Base-by-base conservation (phyloP, 163 green algal genomes). In the Smithsoniella earleae region DNA sequence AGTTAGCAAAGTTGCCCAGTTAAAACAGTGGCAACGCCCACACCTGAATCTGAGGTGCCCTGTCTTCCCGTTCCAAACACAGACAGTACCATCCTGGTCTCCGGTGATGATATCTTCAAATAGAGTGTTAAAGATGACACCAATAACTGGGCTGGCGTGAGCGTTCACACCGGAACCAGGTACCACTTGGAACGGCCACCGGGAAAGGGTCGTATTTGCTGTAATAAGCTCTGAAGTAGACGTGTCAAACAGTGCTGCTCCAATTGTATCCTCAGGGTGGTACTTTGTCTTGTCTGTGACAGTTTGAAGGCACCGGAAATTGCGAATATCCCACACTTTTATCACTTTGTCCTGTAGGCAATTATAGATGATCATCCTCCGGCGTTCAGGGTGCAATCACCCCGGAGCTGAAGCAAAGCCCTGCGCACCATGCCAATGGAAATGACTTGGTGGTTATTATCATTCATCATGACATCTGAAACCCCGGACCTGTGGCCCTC, bases 271-370 rank as follows among this genome's bases (percentile, higher is more conserved):
- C 62, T 88, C 81, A 13, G 74, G 73, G 27, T 81, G 69, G 75
- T 86, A 85, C 27, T 52, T 20, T 46, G 84, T 75, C 20, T 80
- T 79, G 76, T 92, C 84, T 4, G 74, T 58, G 46, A 94, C 75
- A 16, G 88, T 89, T 80, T 95, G 88, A 46, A 95, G 73, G 77
- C 88, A 95, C 64, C 79, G 80, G 81, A 92, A 84, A 74, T 85
- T 91, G 37, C 89, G 83, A 66, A 95, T 86, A 76, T 92, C 87
- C 86, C 85, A 91, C 31, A 92, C 69, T 31, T 69, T 69, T 0
- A 69, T 34, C 3, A 69, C 25, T 31, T 69, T 69, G 20, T 69
- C 58, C 77, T 81, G 58, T n/a, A n/a, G n/a, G n/a, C n/a, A n/a
- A n/a, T n/a, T n/a, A n/a, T n/a, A n/a, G n/a, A n/a, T n/a, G n/a